A percentile compares a stretch with the other conserved stretches of the same genome.
Evolutionary conservation across 2,329 filamentous ascomycete species (phyloP).

Genomic region (Pyrenophora tritici-repentis): DNA sequence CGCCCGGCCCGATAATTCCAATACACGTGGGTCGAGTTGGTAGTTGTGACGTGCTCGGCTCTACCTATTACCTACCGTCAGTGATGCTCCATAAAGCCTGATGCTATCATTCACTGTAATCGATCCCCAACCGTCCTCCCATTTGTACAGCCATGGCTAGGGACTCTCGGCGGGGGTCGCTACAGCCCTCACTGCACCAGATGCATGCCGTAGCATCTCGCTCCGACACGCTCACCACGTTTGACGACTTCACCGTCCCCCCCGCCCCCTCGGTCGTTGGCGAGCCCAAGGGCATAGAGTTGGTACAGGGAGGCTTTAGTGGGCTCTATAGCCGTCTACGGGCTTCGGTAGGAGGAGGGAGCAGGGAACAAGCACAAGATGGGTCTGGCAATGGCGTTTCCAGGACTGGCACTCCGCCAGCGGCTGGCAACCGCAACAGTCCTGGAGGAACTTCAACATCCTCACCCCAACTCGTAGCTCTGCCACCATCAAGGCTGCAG

Average conservation of each 20-base stretch:
- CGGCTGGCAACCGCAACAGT: slow-evolving; percentile 22
- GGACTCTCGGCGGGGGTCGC: slow-evolving; percentile 27
- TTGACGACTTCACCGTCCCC: slow-evolving; percentile 85
- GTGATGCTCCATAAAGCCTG: slow-evolving; percentile 21
- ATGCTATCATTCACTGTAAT: slow-evolving; percentile 23
- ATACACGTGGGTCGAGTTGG: slow-evolving; percentile 5
- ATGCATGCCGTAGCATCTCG: slow-evolving; percentile 90
- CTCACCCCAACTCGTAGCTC: slow-evolving; percentile 44
- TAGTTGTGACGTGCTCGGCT: not conserved
- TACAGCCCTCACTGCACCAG: slow-evolving; percentile 65
- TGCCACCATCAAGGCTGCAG: slow-evolving; percentile 45
- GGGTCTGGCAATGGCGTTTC: slow-evolving; percentile 31
- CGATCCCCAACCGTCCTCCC: too few relatives aligned
- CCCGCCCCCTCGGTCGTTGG: slow-evolving; percentile 61
- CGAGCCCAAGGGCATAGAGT: slow-evolving; percentile 74
- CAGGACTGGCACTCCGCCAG: slow-evolving; percentile 20
- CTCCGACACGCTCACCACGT: slow-evolving; percentile 83
- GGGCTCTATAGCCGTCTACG: slow-evolving; percentile 86
- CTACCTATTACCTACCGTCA: slow-evolving; percentile 1
- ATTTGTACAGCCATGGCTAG: slow-evolving; percentile 30
- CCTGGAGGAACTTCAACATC: slow-evolving; percentile 38
- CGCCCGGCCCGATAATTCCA: not conserved
- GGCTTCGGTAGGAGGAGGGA: slow-evolving; percentile 73
- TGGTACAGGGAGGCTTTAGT: slow-evolving; percentile 83
- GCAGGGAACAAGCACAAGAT: slow-evolving; percentile 56